Conservation (phyloP, 495 filamentous ascomycete species). For the Lichenothelia convexa region DNA sequence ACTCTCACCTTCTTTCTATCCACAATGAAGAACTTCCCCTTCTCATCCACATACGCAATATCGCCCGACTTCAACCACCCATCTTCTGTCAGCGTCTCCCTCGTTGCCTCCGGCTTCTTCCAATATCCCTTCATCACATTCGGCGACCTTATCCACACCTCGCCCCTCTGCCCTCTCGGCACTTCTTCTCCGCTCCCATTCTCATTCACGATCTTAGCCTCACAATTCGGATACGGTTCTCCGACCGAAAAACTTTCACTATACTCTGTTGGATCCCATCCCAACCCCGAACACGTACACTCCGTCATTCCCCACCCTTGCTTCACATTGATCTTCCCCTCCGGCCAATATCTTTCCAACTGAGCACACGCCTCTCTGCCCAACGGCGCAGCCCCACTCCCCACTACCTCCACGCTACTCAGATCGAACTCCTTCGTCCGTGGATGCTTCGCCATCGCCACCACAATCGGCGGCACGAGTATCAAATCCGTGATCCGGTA, state of each 20-base stretch:
- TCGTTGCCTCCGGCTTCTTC: conserved; percentile 20
- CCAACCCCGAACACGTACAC: conserved; percentile 45
- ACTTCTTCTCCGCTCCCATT: conserved; percentile 19
- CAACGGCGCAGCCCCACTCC: conserved; percentile 30
- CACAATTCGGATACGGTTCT: conserved; percentile 49
- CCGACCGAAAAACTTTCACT: conserved; percentile 35
- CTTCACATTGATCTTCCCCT: conserved; percentile 35
- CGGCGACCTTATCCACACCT: conserved; percentile 19
- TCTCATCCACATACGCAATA: conserved; percentile 17
- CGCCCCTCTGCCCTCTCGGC: conserved; percentile 14
- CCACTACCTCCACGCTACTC: conserved; percentile 37
- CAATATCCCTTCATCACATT: conserved; percentile 27
- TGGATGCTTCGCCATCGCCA: conserved; percentile 55
- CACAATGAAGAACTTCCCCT: conserved; percentile 21
- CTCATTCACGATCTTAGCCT: conserved; percentile 37
- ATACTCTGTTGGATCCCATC: conserved; percentile 34
- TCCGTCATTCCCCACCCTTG: conserved; percentile 85
- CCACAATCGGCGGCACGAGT: conserved; percentile 49
- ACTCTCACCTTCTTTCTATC: conserved; percentile 22
- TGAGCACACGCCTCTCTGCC: conserved; percentile 42
- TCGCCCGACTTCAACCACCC: conserved; percentile 25
- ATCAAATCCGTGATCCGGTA: conserved; percentile 48
- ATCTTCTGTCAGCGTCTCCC: conserved; percentile 18
- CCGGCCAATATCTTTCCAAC: conserved; percentile 37
- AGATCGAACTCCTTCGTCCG: conserved; percentile 48